These are phyloP conservation scores for Adansonia rubrostipa DNA, from an alignment of 441 rosid genomes.

Conservation along the genomic window DNA sequence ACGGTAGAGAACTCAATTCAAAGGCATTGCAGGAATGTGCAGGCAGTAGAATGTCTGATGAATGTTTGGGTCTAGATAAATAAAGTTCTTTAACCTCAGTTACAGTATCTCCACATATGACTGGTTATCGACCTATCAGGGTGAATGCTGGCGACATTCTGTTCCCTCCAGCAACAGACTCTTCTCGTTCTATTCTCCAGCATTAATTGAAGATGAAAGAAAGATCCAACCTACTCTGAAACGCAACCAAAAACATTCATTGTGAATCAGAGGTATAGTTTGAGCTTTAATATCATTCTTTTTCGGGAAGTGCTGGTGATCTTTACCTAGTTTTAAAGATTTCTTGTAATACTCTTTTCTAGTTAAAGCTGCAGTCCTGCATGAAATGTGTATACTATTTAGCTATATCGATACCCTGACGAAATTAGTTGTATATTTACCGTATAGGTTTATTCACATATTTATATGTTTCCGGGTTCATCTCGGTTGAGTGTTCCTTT, in stretches of 20 bases:
- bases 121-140: conserved; percentile 17
- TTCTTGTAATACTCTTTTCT: background rate
- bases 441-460: conserved; percentile 10
- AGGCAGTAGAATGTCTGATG: conserved; percentile 62
- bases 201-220: background rate
- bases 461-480: background rate
- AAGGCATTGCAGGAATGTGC: conserved; percentile 75
- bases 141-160: conserved; percentile 4
- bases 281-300: conserved; percentile 18
- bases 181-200: conserved; percentile 3
- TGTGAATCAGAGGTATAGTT: conserved; percentile 30
- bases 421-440: conserved; percentile 37
- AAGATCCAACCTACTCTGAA: conserved; percentile 7
- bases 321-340: conserved; percentile 21
- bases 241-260: conserved; percentile 16
- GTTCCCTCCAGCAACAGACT: background rate
- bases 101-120: conserved; percentile 7
- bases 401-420: conserved; percentile 16
- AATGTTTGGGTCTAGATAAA: conserved; percentile 58
- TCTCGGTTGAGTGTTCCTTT: conserved; percentile 16
- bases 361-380: conserved; percentile 26
- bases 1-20: conserved; percentile 74
- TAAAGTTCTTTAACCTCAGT: conserved; percentile 21
- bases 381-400: conserved; percentile 41
- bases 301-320: conserved; percentile 32